Conservation (phyloP, 1,284 basidiomycete genomes). For the Ceratobasidium sp. region DNA sequence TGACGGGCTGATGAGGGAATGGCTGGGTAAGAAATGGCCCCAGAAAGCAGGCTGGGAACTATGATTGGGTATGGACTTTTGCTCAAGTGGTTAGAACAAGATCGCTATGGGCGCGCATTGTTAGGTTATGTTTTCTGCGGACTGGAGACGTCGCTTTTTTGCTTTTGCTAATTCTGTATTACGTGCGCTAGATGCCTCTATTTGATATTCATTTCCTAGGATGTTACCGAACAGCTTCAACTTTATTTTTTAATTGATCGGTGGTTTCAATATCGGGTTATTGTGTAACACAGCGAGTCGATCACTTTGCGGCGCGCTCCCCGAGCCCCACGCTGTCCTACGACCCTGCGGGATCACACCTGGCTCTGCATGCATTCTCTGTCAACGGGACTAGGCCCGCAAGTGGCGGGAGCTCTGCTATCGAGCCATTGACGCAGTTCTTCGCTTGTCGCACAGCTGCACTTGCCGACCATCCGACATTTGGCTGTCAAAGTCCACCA, state of each 20-base stretch:
- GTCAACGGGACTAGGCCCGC: neutral
- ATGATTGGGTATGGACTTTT: slow-evolving; percentile 4
- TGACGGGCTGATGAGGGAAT: slow-evolving; percentile 35
- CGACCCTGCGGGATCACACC: neutral
- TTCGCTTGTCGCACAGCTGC: neutral
- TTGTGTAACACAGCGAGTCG: neutral
- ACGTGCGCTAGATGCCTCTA: neutral
- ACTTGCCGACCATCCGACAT: neutral
- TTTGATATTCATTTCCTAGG: too few species aligned
- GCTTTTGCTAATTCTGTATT: slow-evolving; percentile 11
- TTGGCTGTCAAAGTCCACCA: neutral
- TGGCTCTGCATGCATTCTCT: neutral
- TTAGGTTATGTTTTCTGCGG: slow-evolving; percentile 16
- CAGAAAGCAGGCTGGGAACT: slow-evolving; percentile 41
- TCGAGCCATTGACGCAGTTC: slow-evolving; percentile 1
- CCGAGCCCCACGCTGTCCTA: neutral
- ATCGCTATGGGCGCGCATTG: slow-evolving; percentile 3
- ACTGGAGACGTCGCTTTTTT: neutral
- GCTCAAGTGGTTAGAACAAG: neutral
- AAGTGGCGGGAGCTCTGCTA: neutral
- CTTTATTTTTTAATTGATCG: too few species aligned
- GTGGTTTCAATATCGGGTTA: slow-evolving; percentile 1
- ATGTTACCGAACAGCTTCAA: too few species aligned
- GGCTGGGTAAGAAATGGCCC: slow-evolving; percentile 37
- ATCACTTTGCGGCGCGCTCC: neutral